Conservation (phyloP, 2,329 filamentous ascomycete species). For the Fusarium dlaminii region DNA sequence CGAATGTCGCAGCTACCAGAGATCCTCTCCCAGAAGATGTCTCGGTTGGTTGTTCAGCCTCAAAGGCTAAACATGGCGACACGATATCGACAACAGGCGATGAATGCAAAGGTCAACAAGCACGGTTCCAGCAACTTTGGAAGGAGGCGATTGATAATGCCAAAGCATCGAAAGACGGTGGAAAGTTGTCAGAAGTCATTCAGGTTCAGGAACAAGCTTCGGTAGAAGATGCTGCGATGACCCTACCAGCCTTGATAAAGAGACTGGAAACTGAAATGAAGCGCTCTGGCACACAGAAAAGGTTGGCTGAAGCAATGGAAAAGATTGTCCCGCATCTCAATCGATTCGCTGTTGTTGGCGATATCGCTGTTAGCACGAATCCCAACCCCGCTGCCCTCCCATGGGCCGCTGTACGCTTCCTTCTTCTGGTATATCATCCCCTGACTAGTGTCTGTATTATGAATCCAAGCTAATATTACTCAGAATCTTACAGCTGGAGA, state of each 20-base stretch:
- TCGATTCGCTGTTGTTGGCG: neutral
- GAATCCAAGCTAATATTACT: neutral
- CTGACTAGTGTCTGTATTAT: fast-evolving
- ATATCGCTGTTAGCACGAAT: neutral
- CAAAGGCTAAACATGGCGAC: fast-evolving
- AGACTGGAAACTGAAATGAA: neutral
- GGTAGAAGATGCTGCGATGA: fast-evolving
- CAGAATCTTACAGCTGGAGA: neutral
- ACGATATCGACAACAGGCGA: too few relatives aligned
- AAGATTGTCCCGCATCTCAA: neutral
- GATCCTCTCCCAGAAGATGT: too few relatives aligned
- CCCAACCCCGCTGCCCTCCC: neutral
- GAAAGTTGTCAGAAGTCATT: neutral
- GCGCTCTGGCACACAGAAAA: neutral
- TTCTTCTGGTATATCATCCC: neutral
- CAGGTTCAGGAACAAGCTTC: neutral
- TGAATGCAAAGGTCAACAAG: neutral
- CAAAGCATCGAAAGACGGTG: neutral
- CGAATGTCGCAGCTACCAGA: too few relatives aligned
- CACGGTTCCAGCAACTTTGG: neutral
- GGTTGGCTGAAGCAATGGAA: neutral
- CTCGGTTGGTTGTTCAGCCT: fast-evolving
- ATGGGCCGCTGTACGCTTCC: neutral
- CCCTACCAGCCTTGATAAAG: fast-evolving
- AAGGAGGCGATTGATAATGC: neutral